Evolutionary conservation across 768 basidiomycete species (phyloP).

Genomic region (Tricholoma hemisulphureum): DNA sequence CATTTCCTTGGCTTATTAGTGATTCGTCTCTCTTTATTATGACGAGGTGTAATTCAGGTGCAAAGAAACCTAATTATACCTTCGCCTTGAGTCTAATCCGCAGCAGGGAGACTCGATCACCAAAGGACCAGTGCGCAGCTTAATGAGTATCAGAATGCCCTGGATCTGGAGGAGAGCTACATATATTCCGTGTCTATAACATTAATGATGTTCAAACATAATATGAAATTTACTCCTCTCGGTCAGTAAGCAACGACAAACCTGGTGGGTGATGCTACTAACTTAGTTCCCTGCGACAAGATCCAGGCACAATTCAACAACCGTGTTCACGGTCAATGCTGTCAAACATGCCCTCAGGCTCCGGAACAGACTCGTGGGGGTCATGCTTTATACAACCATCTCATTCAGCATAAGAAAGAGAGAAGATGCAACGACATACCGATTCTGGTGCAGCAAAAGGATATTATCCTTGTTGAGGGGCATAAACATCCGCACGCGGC

Average conservation of each 20-base stretch:
- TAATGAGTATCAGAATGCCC: slow-evolving; percentile 86
- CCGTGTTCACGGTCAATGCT: slow-evolving; percentile 95
- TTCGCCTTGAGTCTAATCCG: slow-evolving; percentile 75
- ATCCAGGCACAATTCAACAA: slow-evolving; percentile 87
- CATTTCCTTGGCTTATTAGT: slow-evolving; percentile 78
- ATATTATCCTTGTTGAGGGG: slow-evolving; percentile 86
- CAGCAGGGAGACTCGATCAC: slow-evolving; percentile 77
- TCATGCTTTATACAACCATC: slow-evolving; percentile 87
- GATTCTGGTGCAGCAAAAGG: slow-evolving; percentile 91
- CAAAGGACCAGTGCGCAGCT: slow-evolving; percentile 91
- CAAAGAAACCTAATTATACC: slow-evolving; percentile 36
- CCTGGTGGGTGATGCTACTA: slow-evolving; percentile 97
- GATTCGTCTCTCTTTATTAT: slow-evolving; percentile 62
- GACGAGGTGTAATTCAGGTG: neutral
- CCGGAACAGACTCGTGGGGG: slow-evolving; percentile 91
- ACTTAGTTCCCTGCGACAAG: slow-evolving; percentile 85
- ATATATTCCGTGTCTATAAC: too few species aligned
- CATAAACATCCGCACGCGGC: slow-evolving; percentile 94
- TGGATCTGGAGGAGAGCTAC: slow-evolving; percentile 88
- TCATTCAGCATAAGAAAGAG: neutral
- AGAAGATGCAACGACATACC: slow-evolving; percentile 46
- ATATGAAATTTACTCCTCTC: slow-evolving; percentile 69
- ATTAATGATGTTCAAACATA: neutral
- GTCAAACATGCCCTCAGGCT: slow-evolving; percentile 97
- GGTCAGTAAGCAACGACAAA: slow-evolving; percentile 87